These are phyloP conservation scores for Elongisporangium prolatum DNA, from an alignment of 352 stramenopile species.

Conservation along the genomic window DNA sequence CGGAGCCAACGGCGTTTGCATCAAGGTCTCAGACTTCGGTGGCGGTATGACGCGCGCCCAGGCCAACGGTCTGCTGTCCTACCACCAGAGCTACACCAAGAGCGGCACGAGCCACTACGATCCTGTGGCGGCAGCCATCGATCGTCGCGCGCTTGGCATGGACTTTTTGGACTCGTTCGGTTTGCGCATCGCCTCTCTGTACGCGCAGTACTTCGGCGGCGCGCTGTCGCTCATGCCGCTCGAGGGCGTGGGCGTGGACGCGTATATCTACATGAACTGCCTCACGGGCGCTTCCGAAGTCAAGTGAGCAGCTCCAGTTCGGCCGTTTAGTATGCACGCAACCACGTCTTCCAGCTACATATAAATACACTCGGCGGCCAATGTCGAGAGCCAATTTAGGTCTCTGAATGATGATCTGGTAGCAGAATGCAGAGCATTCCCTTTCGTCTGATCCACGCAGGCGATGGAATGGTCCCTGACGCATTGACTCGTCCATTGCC, in stretches of 20 bases:
- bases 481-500: neutral
- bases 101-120: conserved; percentile 40
- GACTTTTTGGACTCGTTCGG: conserved; percentile 84
- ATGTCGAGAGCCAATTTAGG: neutral
- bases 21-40: conserved; percentile 77
- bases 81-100: conserved; percentile 30
- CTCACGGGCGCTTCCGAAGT: conserved; percentile 69
- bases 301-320: conserved; percentile 28
- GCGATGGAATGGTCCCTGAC: neutral
- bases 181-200: conserved; percentile 89
- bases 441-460: conserved; percentile 9
- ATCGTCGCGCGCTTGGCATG: conserved; percentile 54
- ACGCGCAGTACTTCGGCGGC: conserved; percentile 98
- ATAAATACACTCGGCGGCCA: conserved; percentile 1
- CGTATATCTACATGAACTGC: conserved; percentile 88
- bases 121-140: conserved; percentile 61
- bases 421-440: conserved; percentile 10
- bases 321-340: neutral
- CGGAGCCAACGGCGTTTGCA: conserved; percentile 63
- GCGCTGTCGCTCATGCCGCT: conserved; percentile 99
- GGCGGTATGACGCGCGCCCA: conserved; percentile 72
- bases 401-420: neutral
- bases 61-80: conserved; percentile 66
- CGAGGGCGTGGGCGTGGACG: conserved; percentile 97
- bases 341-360: neutral